Evolutionary conservation across 2,329 filamentous ascomycete species (phyloP).

Genomic region (Aspergillus fumigatus): DNA sequence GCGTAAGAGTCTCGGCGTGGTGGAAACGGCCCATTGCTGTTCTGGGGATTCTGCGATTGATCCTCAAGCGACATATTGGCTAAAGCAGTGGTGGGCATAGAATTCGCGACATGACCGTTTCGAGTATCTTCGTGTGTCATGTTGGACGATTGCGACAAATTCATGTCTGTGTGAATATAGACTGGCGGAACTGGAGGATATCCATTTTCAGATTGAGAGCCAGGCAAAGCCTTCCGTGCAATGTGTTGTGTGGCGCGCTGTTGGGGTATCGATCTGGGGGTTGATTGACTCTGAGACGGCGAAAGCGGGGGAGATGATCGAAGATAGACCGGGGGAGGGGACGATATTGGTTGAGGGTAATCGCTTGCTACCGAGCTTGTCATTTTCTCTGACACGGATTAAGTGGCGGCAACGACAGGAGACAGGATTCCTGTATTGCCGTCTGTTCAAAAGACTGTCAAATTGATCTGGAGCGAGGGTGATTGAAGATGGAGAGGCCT

Average conservation of each 20-base stretch:
- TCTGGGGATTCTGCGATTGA: slow-evolving; percentile 12
- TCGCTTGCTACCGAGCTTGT: slow-evolving; percentile 21
- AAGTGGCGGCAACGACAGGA: not conserved
- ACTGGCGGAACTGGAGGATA: slow-evolving; percentile 31
- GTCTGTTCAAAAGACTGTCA: not conserved
- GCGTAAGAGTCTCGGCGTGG: slow-evolving; percentile 22
- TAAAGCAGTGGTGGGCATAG: slow-evolving; percentile 23
- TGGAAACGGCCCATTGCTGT: slow-evolving; percentile 17
- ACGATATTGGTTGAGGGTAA: slow-evolving; percentile 30
- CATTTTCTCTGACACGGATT: slow-evolving; percentile 15
- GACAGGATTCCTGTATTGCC: not conserved
- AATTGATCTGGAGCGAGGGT: not conserved
- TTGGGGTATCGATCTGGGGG: slow-evolving; percentile 15
- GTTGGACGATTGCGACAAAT: slow-evolving; percentile 25
- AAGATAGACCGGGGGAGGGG: slow-evolving; percentile 43
- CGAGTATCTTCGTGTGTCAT: slow-evolving; percentile 24
- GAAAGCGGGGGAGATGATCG: slow-evolving; percentile 31
- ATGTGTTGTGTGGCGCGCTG: slow-evolving; percentile 17
- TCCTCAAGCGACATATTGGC: slow-evolving; percentile 24
- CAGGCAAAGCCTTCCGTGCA: slow-evolving; percentile 23
- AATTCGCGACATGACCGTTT: slow-evolving; percentile 17
- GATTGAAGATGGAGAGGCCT: not conserved
- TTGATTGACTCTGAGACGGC: slow-evolving; percentile 10
- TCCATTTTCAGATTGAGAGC: slow-evolving; percentile 22
- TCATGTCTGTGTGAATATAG: slow-evolving; percentile 25